Evolutionary conservation across 805 yeast species (phyloP).

Genomic region (Yarrowia keelungensis): DNA sequence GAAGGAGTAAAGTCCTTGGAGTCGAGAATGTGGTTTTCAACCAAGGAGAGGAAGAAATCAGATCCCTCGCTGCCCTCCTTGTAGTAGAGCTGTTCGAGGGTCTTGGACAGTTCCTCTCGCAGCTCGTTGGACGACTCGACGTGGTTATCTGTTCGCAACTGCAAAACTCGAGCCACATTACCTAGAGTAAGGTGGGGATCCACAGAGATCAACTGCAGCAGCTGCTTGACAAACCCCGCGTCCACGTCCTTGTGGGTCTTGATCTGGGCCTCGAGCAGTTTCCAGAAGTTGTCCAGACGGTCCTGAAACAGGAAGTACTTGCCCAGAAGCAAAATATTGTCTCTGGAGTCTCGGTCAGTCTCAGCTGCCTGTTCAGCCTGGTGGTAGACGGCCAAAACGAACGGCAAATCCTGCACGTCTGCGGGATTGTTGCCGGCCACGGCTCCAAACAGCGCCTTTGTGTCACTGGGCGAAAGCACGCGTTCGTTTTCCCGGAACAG

Average conservation of each 20-base stretch:
- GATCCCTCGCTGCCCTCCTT: conserved; percentile 30
- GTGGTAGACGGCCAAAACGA: conserved; percentile 32
- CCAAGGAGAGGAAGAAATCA: conserved; percentile 22
- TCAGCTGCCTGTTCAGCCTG: conserved; percentile 36
- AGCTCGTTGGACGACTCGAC: conserved; percentile 15
- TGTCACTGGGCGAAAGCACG: neutral
- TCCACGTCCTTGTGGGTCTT: conserved; percentile 39
- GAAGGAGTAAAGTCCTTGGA: conserved; percentile 15
- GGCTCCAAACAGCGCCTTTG: conserved; percentile 18
- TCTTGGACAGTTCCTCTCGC: neutral
- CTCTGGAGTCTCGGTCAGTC: conserved; percentile 8
- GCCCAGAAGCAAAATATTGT: conserved; percentile 32
- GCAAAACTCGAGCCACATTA: conserved; percentile 23
- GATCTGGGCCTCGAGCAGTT: conserved; percentile 37
- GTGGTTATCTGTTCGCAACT: neutral
- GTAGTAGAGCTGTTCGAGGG: conserved; percentile 20
- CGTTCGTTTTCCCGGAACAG: conserved; percentile 17
- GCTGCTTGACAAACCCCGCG: conserved; percentile 35
- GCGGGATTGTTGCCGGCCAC: conserved; percentile 28
- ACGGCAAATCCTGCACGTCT: conserved; percentile 27
- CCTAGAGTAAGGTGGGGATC: conserved; percentile 22
- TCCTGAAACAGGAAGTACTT: conserved; percentile 30
- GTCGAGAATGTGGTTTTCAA: conserved; percentile 23
- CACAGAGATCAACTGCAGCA: neutral
- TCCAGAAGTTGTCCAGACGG: conserved; percentile 36